Evolutionary conservation across 2,329 filamentous ascomycete species (phyloP).

Genomic region (Colletotrichum nymphaeae): DNA sequence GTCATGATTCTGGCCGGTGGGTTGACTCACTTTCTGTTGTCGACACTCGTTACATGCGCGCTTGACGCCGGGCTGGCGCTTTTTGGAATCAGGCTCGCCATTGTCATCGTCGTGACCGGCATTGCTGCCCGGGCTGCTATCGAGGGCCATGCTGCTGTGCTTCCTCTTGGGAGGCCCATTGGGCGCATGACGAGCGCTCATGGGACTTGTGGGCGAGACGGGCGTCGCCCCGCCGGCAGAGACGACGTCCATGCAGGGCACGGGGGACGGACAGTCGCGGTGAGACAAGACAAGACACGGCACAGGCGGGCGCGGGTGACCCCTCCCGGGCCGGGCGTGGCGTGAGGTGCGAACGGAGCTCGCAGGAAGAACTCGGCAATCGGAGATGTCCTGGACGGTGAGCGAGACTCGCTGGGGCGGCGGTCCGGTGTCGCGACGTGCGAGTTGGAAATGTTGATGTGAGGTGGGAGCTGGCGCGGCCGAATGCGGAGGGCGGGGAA

Average conservation of each 20-base stretch:
- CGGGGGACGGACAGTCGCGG: conserved; percentile 31
- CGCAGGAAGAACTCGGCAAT: conserved; percentile 24
- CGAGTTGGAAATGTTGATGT: conserved; percentile 31
- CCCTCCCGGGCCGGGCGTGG: conserved; percentile 33
- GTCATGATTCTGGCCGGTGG: not conserved
- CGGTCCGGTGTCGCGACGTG: conserved; percentile 38
- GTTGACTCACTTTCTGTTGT: conserved; percentile 80
- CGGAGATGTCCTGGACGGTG: conserved; percentile 31
- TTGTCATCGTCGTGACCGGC: conserved; percentile 68
- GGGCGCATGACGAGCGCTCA: conserved; percentile 62
- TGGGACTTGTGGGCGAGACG: conserved; percentile 66
- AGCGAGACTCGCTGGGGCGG: conserved; percentile 33
- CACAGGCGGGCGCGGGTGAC: conserved; percentile 36
- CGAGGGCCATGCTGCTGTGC: conserved; percentile 63
- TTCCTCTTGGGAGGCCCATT: conserved; percentile 67
- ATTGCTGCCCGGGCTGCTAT: conserved; percentile 71
- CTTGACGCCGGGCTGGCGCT: conserved; percentile 77
- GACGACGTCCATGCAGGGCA: conserved; percentile 59
- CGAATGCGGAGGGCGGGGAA: conserved; percentile 38
- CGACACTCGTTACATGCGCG: conserved; percentile 87
- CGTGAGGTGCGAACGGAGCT: conserved; percentile 27
- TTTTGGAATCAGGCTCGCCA: conserved; percentile 64
- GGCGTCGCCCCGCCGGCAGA: conserved; percentile 59
- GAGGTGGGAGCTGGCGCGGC: conserved; percentile 33
- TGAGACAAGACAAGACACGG: conserved; percentile 33